These are phyloP conservation scores for Clonostachys byssicola DNA, from an alignment of 2,329 filamentous ascomycete species.

Conservation along the genomic window DNA sequence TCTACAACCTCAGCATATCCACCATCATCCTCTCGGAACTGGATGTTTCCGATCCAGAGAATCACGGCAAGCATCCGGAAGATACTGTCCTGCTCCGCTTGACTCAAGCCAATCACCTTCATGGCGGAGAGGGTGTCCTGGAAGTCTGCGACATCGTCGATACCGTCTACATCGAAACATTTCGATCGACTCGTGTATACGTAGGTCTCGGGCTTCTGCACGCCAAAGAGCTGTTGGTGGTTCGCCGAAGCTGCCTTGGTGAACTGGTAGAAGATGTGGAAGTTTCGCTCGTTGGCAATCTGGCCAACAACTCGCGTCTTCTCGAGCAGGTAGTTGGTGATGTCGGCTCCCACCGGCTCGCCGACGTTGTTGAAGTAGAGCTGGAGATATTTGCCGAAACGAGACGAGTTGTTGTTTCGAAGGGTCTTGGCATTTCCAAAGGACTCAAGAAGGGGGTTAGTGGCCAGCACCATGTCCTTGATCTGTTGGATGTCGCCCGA, in stretches of 20 bases:
- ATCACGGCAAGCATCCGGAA: slow-evolving; percentile 92
- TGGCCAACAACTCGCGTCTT: slow-evolving; percentile 94
- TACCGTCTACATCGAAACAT: slow-evolving; percentile 89
- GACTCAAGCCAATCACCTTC: slow-evolving; percentile 84
- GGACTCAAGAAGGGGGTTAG: slow-evolving; percentile 92
- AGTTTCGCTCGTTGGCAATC: slow-evolving; percentile 93
- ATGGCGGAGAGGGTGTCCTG: slow-evolving; percentile 90
- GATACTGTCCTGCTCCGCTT: slow-evolving; percentile 90
- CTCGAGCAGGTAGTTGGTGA: slow-evolving; percentile 96
- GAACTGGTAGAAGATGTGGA: slow-evolving; percentile 99
- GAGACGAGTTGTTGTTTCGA: slow-evolving; percentile 97
- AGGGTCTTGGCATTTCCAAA: slow-evolving; percentile 98
- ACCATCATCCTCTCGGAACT: slow-evolving; percentile 83
- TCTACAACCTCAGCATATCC: slow-evolving; percentile 86
- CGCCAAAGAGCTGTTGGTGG: slow-evolving; percentile 82
- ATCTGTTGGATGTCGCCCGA: slow-evolving; percentile 90
- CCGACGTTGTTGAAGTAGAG: slow-evolving; percentile 91
- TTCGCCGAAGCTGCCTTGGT: slow-evolving; percentile 87
- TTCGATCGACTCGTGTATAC: slow-evolving; percentile 91
- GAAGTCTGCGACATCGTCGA: slow-evolving; percentile 88
- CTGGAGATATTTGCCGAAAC: slow-evolving; percentile 97
- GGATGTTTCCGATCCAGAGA: slow-evolving; percentile 91
- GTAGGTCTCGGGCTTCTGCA: slow-evolving; percentile 91
- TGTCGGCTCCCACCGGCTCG: slow-evolving; percentile 92
- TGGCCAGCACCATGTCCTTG: slow-evolving; percentile 99